These are phyloP conservation scores for Detonula confervacea DNA, from an alignment of 352 stramenopile species.

Conservation along the genomic window DNA sequence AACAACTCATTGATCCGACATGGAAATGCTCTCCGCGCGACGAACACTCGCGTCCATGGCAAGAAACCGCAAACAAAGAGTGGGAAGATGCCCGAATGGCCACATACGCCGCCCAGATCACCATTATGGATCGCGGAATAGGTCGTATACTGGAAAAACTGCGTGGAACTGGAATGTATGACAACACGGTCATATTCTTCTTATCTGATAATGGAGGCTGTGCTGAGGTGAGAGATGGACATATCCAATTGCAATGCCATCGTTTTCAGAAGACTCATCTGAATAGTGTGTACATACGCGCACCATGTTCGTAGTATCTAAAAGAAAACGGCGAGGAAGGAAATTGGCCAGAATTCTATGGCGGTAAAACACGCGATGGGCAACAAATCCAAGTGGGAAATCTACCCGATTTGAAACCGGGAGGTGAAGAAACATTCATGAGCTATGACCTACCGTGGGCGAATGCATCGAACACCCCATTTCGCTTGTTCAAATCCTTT, in stretches of 20 bases:
- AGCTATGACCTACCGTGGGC: slow-evolving; percentile 62
- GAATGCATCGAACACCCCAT: slow-evolving; percentile 59
- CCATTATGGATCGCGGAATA: slow-evolving; percentile 55
- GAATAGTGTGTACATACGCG: neutral
- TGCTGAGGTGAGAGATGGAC: slow-evolving; percentile 11
- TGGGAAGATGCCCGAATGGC: slow-evolving; percentile 62
- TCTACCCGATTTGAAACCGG: slow-evolving; percentile 26
- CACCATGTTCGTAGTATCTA: slow-evolving; percentile 29
- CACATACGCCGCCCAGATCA: slow-evolving; percentile 58
- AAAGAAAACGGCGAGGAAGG: slow-evolving; percentile 60
- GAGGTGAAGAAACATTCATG: slow-evolving; percentile 56
- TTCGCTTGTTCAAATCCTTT: slow-evolving; percentile 59
- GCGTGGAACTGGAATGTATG: slow-evolving; percentile 28
- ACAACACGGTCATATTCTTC: slow-evolving; percentile 61
- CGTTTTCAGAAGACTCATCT: neutral
- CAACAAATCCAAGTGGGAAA: slow-evolving; percentile 50
- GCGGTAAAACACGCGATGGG: slow-evolving; percentile 43
- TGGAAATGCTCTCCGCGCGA: slow-evolving; percentile 58
- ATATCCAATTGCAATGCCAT: neutral
- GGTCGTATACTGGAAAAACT: slow-evolving; percentile 48
- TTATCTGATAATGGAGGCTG: slow-evolving; percentile 56
- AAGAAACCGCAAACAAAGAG: slow-evolving; percentile 42
- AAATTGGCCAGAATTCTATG: slow-evolving; percentile 56
- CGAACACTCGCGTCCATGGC: slow-evolving; percentile 45
- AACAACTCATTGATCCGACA: slow-evolving; percentile 41